These are phyloP conservation scores for Cryphonectria radicalis DNA, from an alignment of 2,329 filamentous ascomycete species.

Conservation along the genomic window DNA sequence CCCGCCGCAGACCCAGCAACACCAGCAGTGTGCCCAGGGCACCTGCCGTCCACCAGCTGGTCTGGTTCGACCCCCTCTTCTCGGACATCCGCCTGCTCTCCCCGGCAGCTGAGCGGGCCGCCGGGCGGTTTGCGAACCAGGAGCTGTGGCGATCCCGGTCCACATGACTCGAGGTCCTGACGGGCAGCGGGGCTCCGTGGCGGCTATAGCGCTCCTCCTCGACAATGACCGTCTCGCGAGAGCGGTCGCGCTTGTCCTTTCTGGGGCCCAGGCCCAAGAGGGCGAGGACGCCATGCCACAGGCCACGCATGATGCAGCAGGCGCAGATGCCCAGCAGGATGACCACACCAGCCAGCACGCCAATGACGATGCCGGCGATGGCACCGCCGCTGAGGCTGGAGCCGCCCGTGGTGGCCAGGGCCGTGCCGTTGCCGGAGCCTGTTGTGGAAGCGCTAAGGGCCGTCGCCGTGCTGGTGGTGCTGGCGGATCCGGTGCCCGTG, in stretches of 20 bases:
- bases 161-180: slow-evolving; percentile 53
- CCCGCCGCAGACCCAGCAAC: slow-evolving; percentile 57
- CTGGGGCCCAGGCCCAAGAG: slow-evolving; percentile 64
- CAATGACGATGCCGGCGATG: slow-evolving; percentile 82
- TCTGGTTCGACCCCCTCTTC: slow-evolving; percentile 46
- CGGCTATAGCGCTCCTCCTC: slow-evolving; percentile 67
- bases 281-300: slow-evolving; percentile 63
- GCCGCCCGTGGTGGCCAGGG: slow-evolving; percentile 41
- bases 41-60: slow-evolving; percentile 58
- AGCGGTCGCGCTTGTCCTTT: slow-evolving; percentile 49
- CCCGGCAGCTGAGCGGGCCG: slow-evolving; percentile 49
- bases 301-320: slow-evolving; percentile 69
- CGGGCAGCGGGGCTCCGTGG: slow-evolving; percentile 45
- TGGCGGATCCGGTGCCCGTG: slow-evolving; percentile 53
- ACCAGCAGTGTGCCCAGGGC: slow-evolving; percentile 56
- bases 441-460: slow-evolving; percentile 53
- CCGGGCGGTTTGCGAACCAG: slow-evolving; percentile 34
- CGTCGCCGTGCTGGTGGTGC: slow-evolving; percentile 57
- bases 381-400: slow-evolving; percentile 67
- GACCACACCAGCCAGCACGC: slow-evolving; percentile 67
- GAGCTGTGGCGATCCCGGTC: slow-evolving; percentile 22
- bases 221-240: slow-evolving; percentile 45
- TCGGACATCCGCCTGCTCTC: slow-evolving; percentile 44
- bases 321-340: slow-evolving; percentile 74
- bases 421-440: slow-evolving; percentile 42